Evolutionary conservation across 345 rosid species (phyloP), one percentile per base, ranked within the genome.

Genomic region (Pistacia integerrima): DNA sequence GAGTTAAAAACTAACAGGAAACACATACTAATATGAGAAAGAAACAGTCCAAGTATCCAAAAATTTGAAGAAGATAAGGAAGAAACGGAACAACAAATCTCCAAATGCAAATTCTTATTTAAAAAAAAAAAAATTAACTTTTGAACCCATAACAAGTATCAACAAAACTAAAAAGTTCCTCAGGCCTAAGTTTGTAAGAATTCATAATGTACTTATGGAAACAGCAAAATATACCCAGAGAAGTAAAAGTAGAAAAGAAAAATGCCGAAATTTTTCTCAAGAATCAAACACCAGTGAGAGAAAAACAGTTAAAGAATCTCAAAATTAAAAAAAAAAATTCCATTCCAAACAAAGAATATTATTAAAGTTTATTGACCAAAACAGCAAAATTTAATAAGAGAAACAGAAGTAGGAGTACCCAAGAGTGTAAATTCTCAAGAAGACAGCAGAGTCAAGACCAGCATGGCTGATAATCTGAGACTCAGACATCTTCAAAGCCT

Each of bases 381-480:
- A 41, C 8, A 41, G 9, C 46, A 41, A 41, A 41, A 30, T 35
- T 49, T 63, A 69, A 72, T 7, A 54, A 63, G 5, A 22, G 35
- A 77, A 33, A 16, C 16, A 16, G 49, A 41, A 41, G 46, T 41
- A 41, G 46, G 41, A 20, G 59, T 84, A 93, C 98, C 99, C 99
- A 57, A 93, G 98, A 84, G 82, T 85, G 84, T 93, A 93, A 73
- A 93, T 91, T 81, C 99, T 88, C 80, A 96, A 84, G 84, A 96
- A 96, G 69, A 85, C 84, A 70, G 99, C 99, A 78, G 99, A 96
- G 74, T 96, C 99, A 51, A 96, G 90, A 30, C 99, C 99, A 73
- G 99, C 98, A 76, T 93, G 99, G 70, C 70, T 84, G 46, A 93
- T 86, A 74, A 96, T 91, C 82, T 93, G 90, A 12, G 89, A 44